A percentile compares a stretch with the other conserved stretches of the same genome.
Conservation (phyloP, 345 rosid species). For the Populus simonii region DNA sequence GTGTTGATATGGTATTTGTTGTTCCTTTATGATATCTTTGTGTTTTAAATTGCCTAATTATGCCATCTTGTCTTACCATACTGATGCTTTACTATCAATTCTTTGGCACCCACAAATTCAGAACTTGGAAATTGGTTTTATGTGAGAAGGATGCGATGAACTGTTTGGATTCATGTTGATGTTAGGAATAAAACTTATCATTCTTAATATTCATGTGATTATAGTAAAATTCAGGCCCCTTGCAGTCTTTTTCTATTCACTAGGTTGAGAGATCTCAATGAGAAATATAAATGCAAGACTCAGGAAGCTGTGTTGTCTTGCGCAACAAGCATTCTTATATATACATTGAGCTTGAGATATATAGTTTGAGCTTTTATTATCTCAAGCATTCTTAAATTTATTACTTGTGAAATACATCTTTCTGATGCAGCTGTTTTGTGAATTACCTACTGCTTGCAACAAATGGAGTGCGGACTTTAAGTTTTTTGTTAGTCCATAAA, state of each 20-base stretch:
- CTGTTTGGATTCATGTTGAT: neutral
- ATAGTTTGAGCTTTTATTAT: neutral
- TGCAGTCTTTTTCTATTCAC: neutral
- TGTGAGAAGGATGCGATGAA: neutral
- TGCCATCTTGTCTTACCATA: neutral
- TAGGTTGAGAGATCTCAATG: neutral
- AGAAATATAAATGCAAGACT: neutral
- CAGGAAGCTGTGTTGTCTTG: neutral
- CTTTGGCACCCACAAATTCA: neutral
- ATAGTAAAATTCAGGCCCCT: neutral
- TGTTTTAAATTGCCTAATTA: neutral
- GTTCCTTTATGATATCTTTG: neutral
- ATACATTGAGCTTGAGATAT: neutral
- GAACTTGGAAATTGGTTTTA: neutral
- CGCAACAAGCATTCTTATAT: neutral
- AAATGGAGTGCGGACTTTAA: conserved; percentile 46
- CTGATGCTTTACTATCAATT: neutral
- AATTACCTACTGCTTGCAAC: conserved; percentile 21
- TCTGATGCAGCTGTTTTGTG: neutral
- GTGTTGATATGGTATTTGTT: neutral
- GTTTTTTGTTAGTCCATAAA: conserved; percentile 54
- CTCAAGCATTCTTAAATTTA: neutral
- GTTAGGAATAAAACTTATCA: neutral
- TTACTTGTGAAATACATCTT: neutral
- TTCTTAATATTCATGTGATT: neutral